Evolutionary conservation across 2,329 filamentous ascomycete species (phyloP), one percentile per base, ranked within the genome.

Genomic region (Lachnellula arida): DNA sequence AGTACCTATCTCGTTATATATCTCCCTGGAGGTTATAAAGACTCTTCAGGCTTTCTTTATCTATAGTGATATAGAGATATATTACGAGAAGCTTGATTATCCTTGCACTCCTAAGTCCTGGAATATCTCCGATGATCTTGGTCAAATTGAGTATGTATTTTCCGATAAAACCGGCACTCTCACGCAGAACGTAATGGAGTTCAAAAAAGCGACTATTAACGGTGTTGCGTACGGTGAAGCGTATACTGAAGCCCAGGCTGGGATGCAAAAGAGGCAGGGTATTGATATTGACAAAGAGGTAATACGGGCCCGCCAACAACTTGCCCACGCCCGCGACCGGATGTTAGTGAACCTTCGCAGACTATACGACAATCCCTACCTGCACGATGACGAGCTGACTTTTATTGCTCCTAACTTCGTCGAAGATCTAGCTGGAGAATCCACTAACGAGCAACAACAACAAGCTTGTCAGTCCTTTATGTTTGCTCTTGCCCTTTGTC

Each of bases 131-230:
- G 94, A 99, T 69, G 94, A 99, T 67, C 80, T 99, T 47, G 94
- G 94, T 15, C 94, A 99, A 73, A 96, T 99, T 60, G 94, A 97
- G 73, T 99, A 97, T 76, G 96, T 99, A 63, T 99, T 99, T 73
- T 97, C 90, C 0, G 90, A 95, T 78, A 95, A 95, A 74, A 95
- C 90, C 0, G 90, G 90, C 55, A 95, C 90, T 2, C 75, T 95
- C 61, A 95, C 90, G 0, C 90, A 95, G 67, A 95, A 95, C 70
- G 88, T 95, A 51, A 95, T 95, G 93, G 94, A 99, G 72, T 99
- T 97, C 82, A 99, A 97, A 73, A 99, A 99, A 73, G 91, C 88
- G 53, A 96, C 92, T 0, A 86, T 99, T 73, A 97, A 97, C 67
- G 93, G 93, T n/a, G 83, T 94, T 58, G 86, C 92, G 0, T 99